Base-by-base conservation (phyloP, 2,329 filamentous ascomycete species). In the Dactylellina drechsleri region DNA sequence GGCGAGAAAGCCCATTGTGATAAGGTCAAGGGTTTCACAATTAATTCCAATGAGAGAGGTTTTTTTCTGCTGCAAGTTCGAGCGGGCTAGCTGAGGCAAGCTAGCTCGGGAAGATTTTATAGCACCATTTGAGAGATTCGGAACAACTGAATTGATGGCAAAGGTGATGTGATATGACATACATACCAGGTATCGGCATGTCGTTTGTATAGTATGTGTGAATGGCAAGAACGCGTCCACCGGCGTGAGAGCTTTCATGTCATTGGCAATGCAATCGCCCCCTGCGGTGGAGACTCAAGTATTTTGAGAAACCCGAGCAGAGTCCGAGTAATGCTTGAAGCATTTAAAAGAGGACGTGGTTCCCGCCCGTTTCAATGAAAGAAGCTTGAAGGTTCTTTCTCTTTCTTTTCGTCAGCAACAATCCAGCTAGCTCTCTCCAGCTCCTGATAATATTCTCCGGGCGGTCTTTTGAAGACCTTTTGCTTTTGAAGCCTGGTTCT, bases 131-230 rank as follows among this genome's bases (percentile, higher is more conserved):
- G 28, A 18, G 49, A 41, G 49, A 62, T 70, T 62, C 66, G 66
- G 66, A 70, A 70, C 66, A 70, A 62, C 61, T 57, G 18, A 61
- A 36, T 36, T 36, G 31, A 68, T n/a, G 65, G 66, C 50, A 36
- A 70, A 61, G 66, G 66, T 70, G 66, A 70, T 70, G 66, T 70
- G 66, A 70, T 60, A 60, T 70, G 66, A 70, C 66, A 70, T 36
- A 36, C 31, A 36, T 70, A 62, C 66, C 50, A 57, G 66, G 18
- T 56, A 45, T 26, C 45, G 31, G 47, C 31, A 36, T 36, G 31
- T 36, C 31, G 31, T 10, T 47, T 58, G 31, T 26, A 36, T 36
- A 36, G 31, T 36, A 36, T 36, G 31, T 58, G 53, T 58, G 56
- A 28, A 59, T 54, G 45, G 60, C 56, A 61, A 56, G 65, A 53